Evolutionary conservation across 139 green algal species (phyloP), one percentile per base, ranked within the genome.

Genomic region (Astrephomene gubernaculifera): DNA sequence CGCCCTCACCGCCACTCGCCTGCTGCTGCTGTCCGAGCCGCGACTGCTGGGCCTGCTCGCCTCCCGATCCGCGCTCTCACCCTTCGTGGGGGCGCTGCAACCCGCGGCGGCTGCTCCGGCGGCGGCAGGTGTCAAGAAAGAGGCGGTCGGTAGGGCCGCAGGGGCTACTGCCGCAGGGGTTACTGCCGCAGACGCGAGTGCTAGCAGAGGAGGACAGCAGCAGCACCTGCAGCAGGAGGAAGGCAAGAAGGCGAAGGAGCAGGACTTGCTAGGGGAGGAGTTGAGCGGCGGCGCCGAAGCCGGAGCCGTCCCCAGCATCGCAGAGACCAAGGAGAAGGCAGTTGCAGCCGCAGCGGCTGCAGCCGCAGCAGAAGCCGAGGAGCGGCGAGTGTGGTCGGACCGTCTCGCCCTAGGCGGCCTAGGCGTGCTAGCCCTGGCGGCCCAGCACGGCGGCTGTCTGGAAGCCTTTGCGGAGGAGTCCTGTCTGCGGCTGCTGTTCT

Each of bases 21-120:
- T 3, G 63, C 70, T 97, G 70, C 82, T 98, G 69, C 90, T 95
- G 21, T 73, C 60, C 1, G 83, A 92, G 43, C 93, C 96, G 17
- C 87, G 89, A 29, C 88, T 98, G 82, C 87, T 96, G 71, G 95
- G 92, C 14, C 79, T 98, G 75, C 81, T 98, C 79, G 89, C 93
- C 22, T 93, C 91, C 10, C 79, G 82, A 0, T 87, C 91, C 19
- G 93, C 95, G 0, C 63, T 98, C 17, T 89, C 92, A 17, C 95
- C 96, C 0, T 78, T 98, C n/a, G 83, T 96, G 21, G 89, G 89
- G 19, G 94, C 90, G 75, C 86, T 98, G 44, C 86, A 74, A 82
- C 88, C 91, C 60, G 84, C 83, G 21, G 72, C 84, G 43, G 17
- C 21, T 24, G 57, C 57, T 65, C 21, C 49, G 49, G 49, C 49